These are phyloP conservation scores for Thuja plicata DNA, from an alignment of 83 land plant genomes.

Conservation along the genomic window DNA sequence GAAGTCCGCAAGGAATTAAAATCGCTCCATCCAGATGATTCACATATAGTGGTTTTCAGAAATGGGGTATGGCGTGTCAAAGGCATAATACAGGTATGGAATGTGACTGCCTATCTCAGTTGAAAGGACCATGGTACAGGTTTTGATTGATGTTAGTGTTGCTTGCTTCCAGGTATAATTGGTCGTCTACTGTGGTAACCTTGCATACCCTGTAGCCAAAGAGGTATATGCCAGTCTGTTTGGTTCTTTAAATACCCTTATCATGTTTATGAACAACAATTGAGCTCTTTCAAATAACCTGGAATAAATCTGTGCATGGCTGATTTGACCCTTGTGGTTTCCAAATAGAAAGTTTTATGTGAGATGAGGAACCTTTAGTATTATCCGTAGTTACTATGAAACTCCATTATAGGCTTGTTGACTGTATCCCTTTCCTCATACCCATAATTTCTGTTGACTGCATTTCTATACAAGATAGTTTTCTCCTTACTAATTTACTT, in stretches of 20 bases:
- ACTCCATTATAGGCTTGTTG: too few species aligned
- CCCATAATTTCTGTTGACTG: too few species aligned
- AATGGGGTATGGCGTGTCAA: constrained; percentile 66
- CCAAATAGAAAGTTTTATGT: not conserved
- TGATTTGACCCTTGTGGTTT: not conserved
- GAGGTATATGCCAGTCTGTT: constrained; percentile 15
- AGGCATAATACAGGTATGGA: constrained; percentile 59
- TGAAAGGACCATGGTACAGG: not conserved
- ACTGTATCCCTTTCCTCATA: too few species aligned
- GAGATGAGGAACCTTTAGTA: not conserved
- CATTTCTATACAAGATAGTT: too few species aligned
- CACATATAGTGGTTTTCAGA: constrained; percentile 54
- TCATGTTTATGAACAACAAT: not conserved
- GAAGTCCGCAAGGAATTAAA: constrained; percentile 56
- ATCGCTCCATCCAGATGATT: constrained; percentile 56
- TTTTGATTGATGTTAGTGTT: constrained; percentile 11
- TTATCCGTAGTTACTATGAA: not conserved
- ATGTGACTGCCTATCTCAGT: constrained; percentile 12
- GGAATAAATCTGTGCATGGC: not conserved
- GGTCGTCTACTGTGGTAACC: constrained; percentile 16
- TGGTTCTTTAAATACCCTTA: constrained; percentile 13
- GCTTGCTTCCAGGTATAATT: constrained; percentile 18
- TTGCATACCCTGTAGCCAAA: constrained; percentile 16
- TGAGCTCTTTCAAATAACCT: constrained; percentile 5
- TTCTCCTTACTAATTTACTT: too few species aligned